phyloP scores from a whole-genome alignment of 2,329 filamentous ascomycete genomes.

The Botrytis sinoallii region DNA sequence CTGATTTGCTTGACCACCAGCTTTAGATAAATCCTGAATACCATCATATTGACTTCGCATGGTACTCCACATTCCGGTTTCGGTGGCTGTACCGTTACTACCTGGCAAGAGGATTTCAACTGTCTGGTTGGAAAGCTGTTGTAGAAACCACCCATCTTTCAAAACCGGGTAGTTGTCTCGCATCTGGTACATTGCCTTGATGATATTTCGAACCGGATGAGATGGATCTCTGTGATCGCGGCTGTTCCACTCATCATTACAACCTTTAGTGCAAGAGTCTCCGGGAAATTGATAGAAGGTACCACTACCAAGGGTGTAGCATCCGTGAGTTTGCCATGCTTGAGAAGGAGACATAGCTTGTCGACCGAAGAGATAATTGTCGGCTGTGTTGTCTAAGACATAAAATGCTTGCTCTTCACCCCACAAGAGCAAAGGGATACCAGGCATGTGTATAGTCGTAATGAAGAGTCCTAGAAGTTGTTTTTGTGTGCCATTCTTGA shows the following conservation, averaged over 20 bases:
- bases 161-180: conserved; percentile 54
- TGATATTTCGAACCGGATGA: conserved; percentile 57
- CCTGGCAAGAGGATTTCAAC: conserved; percentile 49
- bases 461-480: conserved; percentile 57
- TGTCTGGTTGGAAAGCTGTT: conserved; percentile 56
- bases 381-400: conserved; percentile 59
- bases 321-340: conserved; percentile 64
- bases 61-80: conserved; percentile 60
- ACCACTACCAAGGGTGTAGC: conserved; percentile 54
- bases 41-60: conserved; percentile 48
- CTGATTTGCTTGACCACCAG: conserved; percentile 44
- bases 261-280: conserved; percentile 52
- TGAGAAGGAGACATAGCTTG: conserved; percentile 59
- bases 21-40: conserved; percentile 50
- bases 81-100: conserved; percentile 50
- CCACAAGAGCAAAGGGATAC: conserved; percentile 58
- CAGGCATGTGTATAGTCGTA: conserved; percentile 57
- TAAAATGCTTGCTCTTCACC: conserved; percentile 66
- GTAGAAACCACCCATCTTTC: conserved; percentile 56
- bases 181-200: conserved; percentile 61
- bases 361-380: conserved; percentile 64
- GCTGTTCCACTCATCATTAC: conserved; percentile 54
- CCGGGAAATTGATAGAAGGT: conserved; percentile 59
- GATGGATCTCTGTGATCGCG: conserved; percentile 62
- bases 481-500: conserved; percentile 54